Evolutionary conservation across 192 early-diverging fungal genomes (phyloP).

Genomic region (Rhizophagus clarus): DNA sequence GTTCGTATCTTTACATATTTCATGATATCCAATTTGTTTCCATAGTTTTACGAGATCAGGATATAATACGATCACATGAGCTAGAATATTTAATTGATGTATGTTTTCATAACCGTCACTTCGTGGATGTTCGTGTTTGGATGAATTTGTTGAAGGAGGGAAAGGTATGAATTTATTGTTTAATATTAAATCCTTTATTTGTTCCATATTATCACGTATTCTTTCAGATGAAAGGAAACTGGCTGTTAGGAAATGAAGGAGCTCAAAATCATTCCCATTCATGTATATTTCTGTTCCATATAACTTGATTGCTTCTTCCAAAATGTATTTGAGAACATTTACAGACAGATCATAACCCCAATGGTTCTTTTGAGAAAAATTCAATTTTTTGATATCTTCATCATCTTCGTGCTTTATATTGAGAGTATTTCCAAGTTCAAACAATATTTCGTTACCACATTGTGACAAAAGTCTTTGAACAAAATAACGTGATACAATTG

Average conservation of each 20-base stretch:
- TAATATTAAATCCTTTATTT: slow-evolving; percentile 15
- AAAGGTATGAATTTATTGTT: slow-evolving; percentile 13
- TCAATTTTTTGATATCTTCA: background rate
- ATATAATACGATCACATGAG: background rate
- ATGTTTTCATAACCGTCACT: slow-evolving; percentile 25
- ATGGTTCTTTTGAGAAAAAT: too few relatives aligned
- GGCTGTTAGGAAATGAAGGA: background rate
- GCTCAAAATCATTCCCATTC: slow-evolving; percentile 20
- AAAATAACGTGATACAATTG: slow-evolving; percentile 14
- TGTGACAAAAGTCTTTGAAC: background rate
- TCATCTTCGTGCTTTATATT: too few relatives aligned
- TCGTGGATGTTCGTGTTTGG: slow-evolving; percentile 4
- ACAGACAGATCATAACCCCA: background rate
- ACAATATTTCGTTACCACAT: background rate
- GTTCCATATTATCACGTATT: background rate
- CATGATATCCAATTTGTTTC: slow-evolving; percentile 15
- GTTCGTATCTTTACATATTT: slow-evolving; percentile 21
- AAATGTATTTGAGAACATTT: background rate
- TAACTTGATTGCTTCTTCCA: background rate
- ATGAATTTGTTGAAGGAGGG: background rate
- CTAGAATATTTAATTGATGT: slow-evolving; percentile 1
- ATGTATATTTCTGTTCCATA: background rate
- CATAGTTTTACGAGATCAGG: background rate
- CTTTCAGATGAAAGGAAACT: background rate
- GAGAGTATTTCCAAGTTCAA: background rate